Base-by-base conservation (phyloP, 192 early-diverging fungal genomes). In the Backusella macrospora region DNA sequence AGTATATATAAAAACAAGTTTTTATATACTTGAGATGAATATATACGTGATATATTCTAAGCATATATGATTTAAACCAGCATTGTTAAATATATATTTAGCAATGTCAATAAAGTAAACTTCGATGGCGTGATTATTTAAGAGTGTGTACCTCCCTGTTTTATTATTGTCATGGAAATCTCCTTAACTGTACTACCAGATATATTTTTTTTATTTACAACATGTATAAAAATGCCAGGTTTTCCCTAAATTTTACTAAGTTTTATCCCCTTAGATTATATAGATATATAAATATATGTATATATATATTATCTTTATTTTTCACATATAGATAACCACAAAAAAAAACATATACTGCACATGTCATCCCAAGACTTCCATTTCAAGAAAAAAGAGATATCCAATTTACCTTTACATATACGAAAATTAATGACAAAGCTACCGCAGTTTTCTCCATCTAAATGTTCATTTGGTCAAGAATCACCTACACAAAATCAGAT, bases 401-500 rank as follows among this genome's bases (percentile, higher is more conserved):
- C 52, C 6, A 23, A 26, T 26, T 12, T 59, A 59, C 21, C 52
- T 52, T n/a, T 12, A 10, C 21, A 52, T 59, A 12, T 14, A 59
- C 18, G 52, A 26, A 59, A 59, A 59, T 26, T 59, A 59, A 59
- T 59, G 21, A 26, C 52, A 26, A 59, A 59, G 9, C 5, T 59
- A 26, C 52, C 52, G 21, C 52, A 59, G 5, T 59, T 59, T 59
- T 59, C 21, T 26, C 18, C 52, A 23, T 59, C 52, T 26, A 59
- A 59, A 59, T 59, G 4, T 12, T 21, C 52, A 12, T 59, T 59
- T 10, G 21, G 21, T 4, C 52, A 59, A 59, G 12, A 59, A 42
- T 44, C 71, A 46, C 75, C 75, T n/a, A 71, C 75, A 9, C 69
- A 70, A 40, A 47, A 29, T 14, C 69, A 76, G 29, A 70, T 76